These are phyloP conservation scores for Exidia glandulosa DNA, from an alignment of 768 basidiomycete species.

Conservation along the genomic window DNA sequence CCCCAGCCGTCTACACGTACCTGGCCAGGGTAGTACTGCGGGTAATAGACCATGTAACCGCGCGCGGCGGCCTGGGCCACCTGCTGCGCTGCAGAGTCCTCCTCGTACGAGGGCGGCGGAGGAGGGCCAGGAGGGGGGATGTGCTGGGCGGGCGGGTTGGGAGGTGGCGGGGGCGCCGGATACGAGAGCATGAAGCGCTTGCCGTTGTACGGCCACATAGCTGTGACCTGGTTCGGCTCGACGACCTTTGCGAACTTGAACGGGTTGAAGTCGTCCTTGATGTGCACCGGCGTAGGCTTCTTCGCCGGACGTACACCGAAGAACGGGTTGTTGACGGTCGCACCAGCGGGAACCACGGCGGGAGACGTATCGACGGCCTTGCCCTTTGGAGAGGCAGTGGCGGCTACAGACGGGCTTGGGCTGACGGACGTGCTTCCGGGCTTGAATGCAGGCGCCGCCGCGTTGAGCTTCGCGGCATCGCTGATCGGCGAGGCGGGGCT, in stretches of 20 bases:
- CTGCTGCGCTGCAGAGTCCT: slow-evolving; percentile 54
- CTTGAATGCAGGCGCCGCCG: slow-evolving; percentile 83
- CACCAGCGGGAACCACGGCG: slow-evolving; percentile 25
- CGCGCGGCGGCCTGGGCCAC: slow-evolving; percentile 29
- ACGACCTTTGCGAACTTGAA: slow-evolving; percentile 80
- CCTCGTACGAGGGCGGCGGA: slow-evolving; percentile 63
- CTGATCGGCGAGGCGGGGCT: slow-evolving; percentile 43
- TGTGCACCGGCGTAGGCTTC: slow-evolving; percentile 63
- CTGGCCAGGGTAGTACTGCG: slow-evolving; percentile 71
- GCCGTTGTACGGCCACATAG: slow-evolving; percentile 81
- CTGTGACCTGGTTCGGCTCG: slow-evolving; percentile 60
- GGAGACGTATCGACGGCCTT: slow-evolving; percentile 38
- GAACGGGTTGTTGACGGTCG: slow-evolving; percentile 64
- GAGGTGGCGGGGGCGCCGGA: slow-evolving; percentile 43
- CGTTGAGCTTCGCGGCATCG: slow-evolving; percentile 57
- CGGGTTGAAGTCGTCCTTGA: slow-evolving; percentile 96
- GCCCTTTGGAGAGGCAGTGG: slow-evolving; percentile 50
- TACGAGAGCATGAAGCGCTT: slow-evolving; percentile 77
- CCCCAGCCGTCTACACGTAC: slow-evolving; percentile 32
- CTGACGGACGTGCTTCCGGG: slow-evolving; percentile 30
- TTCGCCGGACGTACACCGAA: slow-evolving; percentile 73
- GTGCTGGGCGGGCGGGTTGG: slow-evolving; percentile 53
- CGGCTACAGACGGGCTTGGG: slow-evolving; percentile 22
- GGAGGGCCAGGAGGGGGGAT: slow-evolving; percentile 37
- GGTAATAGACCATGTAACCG: slow-evolving; percentile 59